Conservation (phyloP, 2,329 filamentous ascomycete genomes). For the Stagonosporopsis chrysanthemi region DNA sequence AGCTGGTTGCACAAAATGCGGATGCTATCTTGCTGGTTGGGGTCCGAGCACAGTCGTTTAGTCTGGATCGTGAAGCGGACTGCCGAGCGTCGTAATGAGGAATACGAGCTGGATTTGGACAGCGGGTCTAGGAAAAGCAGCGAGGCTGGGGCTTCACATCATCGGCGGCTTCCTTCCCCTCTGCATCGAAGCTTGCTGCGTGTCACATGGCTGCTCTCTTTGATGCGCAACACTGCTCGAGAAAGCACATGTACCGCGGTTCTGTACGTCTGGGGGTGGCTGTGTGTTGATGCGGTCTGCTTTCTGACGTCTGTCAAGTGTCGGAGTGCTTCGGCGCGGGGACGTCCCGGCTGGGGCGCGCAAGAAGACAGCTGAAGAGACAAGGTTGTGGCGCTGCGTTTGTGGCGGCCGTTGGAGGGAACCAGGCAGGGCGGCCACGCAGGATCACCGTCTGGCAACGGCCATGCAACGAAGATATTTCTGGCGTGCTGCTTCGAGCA, state of each 20-base stretch:
- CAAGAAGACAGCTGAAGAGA: conserved; percentile 12
- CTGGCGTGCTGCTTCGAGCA: background rate
- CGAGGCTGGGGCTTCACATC: too few species aligned
- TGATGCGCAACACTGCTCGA: too few species aligned
- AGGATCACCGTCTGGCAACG: conserved; percentile 7
- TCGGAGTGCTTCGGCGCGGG: conserved; percentile 7
- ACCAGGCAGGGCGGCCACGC: too few species aligned
- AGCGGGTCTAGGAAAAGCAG: conserved; percentile 7
- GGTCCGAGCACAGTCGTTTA: conserved; percentile 1
- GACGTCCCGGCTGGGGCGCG: conserved; percentile 10
- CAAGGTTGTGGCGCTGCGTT: conserved; percentile 17
- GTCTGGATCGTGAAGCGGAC: background rate
- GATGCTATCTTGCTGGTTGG: background rate
- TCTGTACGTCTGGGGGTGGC: too few species aligned
- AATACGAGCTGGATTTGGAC: conserved; percentile 11
- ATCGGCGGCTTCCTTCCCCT: too few species aligned
- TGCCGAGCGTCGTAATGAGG: conserved; percentile 2
- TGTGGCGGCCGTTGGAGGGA: conserved; percentile 21
- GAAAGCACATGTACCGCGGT: too few species aligned
- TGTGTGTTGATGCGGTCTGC: conserved; percentile 10
- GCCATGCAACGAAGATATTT: conserved; percentile 1
- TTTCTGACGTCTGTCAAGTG: conserved; percentile 14
- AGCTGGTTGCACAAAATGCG: background rate
- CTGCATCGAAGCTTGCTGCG: too few species aligned
- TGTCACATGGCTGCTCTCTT: too few species aligned